Evolutionary conservation across 2,329 filamentous ascomycete species (phyloP).

Genomic region (Phaeoacremonium minimum): DNA sequence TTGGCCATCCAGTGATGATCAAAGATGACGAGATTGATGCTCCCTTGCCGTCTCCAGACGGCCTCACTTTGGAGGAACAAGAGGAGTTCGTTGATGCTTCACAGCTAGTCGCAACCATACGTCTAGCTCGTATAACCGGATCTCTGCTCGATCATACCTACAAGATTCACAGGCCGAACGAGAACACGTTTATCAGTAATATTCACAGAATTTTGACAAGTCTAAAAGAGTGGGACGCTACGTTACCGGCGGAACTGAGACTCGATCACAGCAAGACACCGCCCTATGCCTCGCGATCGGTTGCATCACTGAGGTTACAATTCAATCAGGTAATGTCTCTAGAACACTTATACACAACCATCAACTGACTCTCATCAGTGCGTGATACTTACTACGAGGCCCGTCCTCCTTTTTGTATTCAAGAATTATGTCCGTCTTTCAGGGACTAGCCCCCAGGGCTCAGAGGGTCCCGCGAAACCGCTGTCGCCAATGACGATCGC

Average conservation of each 20-base stretch:
- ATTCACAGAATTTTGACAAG: constrained; percentile 24
- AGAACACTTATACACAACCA: no score
- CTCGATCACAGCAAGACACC: constrained; percentile 14
- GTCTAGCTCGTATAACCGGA: constrained; percentile 21
- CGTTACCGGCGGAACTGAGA: constrained; percentile 24
- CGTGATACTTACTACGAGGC: constrained; percentile 13
- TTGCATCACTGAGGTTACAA: constrained; percentile 12
- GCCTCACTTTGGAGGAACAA: constrained; percentile 7
- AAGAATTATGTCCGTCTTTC: constrained; percentile 5
- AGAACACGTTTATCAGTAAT: constrained; percentile 9
- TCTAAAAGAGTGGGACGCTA: constrained; percentile 29
- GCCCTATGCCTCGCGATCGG: constrained; percentile 10
- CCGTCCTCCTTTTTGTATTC: constrained; percentile 12
- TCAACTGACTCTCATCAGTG: constrained; percentile 7
- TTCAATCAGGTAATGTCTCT: constrained; percentile 16
- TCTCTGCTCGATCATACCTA: constrained; percentile 12
- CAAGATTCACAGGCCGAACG: constrained; percentile 2
- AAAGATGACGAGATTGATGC: constrained; percentile 34
- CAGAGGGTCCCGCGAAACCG: constrained; percentile 2
- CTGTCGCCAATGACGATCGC: constrained; percentile 22
- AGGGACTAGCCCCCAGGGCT: background rate
- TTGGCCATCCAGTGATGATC: constrained; percentile 35
- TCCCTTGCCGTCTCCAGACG: constrained; percentile 22
- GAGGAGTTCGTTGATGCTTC: constrained; percentile 12
- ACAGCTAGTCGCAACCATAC: constrained; percentile 20